Conservation (phyloP, 106 monocot genomes). For the Apostasia ramifera region DNA sequence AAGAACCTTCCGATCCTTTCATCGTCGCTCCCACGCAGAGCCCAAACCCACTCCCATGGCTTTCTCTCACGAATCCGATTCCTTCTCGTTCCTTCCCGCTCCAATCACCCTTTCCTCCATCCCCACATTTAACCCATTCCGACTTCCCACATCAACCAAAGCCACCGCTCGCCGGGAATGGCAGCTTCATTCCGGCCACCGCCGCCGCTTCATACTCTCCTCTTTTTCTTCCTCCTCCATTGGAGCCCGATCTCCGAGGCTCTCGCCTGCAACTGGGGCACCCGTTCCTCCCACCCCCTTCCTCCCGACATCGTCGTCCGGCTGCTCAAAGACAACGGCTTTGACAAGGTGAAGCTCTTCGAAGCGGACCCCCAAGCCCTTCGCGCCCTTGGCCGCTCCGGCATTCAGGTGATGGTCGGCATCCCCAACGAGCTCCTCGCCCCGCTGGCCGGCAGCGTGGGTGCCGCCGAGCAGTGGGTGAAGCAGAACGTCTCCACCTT, state of each 20-base stretch:
- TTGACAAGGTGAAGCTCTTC: slow-evolving; percentile 88
- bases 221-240: slow-evolving; percentile 1
- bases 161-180: too few relatives aligned
- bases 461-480: slow-evolving; percentile 78
- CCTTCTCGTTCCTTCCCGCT: not conserved
- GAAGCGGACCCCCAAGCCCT: slow-evolving; percentile 61
- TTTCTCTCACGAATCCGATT: not conserved
- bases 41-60: too few relatives aligned
- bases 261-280: slow-evolving; percentile 80
- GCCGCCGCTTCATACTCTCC: not conserved
- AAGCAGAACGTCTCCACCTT: slow-evolving; percentile 65
- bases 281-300: slow-evolving; percentile 48
- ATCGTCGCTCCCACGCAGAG: too few relatives aligned
- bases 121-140: not conserved
- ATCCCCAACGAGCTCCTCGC: slow-evolving; percentile 80
- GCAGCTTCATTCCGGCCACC: too few relatives aligned
- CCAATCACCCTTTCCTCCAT: not conserved
- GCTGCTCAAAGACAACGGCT: slow-evolving; percentile 76
- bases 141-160: not conserved
- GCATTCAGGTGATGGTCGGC: slow-evolving; percentile 89
- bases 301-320: slow-evolving; percentile 59
- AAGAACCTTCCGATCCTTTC: too few relatives aligned
- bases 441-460: slow-evolving; percentile 52
- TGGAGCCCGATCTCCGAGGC: slow-evolving; percentile 3
- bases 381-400: slow-evolving; percentile 60